phyloP scores from a whole-genome alignment of 306 rosid species.

The Prunus salicina region DNA sequence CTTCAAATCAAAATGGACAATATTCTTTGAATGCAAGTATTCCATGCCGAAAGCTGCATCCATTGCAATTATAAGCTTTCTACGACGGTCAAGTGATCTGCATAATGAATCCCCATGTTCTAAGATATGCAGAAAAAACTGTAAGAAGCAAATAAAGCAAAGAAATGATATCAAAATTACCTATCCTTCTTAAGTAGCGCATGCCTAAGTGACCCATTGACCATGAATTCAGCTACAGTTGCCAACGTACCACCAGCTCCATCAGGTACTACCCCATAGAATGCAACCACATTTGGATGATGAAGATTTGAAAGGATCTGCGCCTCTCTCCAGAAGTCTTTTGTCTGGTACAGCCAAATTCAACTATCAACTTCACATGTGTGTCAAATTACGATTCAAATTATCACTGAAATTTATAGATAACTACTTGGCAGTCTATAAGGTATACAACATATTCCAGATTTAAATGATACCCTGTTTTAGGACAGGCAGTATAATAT shows the following conservation, averaged over 20 bases:
- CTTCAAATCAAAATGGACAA: slow-evolving; percentile 39
- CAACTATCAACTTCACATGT: slow-evolving; percentile 3
- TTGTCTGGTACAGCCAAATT: slow-evolving; percentile 17
- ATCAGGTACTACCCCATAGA: slow-evolving; percentile 35
- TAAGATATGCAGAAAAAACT: slow-evolving; percentile 14
- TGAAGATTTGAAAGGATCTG: slow-evolving; percentile 32
- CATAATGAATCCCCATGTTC: slow-evolving; percentile 7
- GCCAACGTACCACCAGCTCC: slow-evolving; percentile 31
- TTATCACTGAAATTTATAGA: not conserved
- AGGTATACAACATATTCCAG: not conserved
- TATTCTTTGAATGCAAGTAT: slow-evolving; percentile 31
- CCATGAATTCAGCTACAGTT: slow-evolving; percentile 35
- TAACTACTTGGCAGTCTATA: not conserved
- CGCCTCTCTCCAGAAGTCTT: slow-evolving; percentile 40
- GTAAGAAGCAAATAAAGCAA: slow-evolving; percentile 11
- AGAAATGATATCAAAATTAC: slow-evolving; percentile 7
- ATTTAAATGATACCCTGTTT: not conserved
- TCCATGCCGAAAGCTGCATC: slow-evolving; percentile 41
- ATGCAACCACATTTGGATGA: slow-evolving; percentile 40
- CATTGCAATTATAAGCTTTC: slow-evolving; percentile 35
- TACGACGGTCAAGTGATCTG: slow-evolving; percentile 25
- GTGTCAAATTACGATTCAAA: not conserved
- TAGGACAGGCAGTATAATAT: not conserved
- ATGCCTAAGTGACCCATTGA: slow-evolving; percentile 32
- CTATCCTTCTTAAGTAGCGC: slow-evolving; percentile 30